Evolutionary conservation across 2,329 filamentous ascomycete species (phyloP).

Genomic region (Aureobasidium sp.): DNA sequence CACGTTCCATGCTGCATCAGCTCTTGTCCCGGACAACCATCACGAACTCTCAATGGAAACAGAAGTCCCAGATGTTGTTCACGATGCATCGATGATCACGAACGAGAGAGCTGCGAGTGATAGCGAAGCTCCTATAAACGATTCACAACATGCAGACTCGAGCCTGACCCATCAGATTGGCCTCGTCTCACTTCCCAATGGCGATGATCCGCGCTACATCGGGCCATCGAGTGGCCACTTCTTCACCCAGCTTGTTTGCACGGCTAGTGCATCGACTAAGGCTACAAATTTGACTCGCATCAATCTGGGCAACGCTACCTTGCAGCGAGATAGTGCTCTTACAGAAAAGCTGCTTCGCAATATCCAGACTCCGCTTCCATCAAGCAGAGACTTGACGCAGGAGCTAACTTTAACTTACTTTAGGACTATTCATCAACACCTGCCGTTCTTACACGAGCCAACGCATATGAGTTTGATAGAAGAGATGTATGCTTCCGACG

Average conservation of each 20-base stretch:
- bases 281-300: not conserved
- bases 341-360: not conserved
- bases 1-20: not conserved
- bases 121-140: not conserved
- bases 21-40: not conserved
- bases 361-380: not conserved
- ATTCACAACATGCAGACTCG: not conserved
- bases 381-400: not conserved
- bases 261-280: not conserved
- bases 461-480: not conserved
- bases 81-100: not conserved
- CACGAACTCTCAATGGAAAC: not conserved
- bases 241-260: constrained; percentile 4
- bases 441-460: constrained; percentile 4
- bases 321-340: not conserved
- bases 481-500: not conserved
- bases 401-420: not conserved
- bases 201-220: constrained; percentile 5
- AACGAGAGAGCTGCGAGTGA: too few species aligned
- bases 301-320: not conserved
- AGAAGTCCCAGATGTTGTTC: not conserved
- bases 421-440: not conserved
- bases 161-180: constrained; percentile 3
- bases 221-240: constrained; percentile 7
- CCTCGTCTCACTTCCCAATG: constrained; percentile 5